phyloP scores from a whole-genome alignment of 176 grass and related monocot species.

The Avena insularis region DNA sequence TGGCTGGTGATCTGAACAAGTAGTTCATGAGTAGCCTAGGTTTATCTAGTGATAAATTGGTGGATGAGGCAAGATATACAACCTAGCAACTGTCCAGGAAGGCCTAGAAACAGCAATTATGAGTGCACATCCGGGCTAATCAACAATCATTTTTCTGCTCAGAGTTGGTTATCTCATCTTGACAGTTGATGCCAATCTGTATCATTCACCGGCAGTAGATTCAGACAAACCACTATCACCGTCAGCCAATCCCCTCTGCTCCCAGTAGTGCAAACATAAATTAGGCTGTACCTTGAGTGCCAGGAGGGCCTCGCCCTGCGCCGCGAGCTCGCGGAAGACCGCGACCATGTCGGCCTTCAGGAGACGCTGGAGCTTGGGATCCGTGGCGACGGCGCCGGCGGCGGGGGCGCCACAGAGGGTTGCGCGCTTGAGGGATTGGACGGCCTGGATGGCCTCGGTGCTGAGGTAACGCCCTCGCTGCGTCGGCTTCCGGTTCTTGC shows the following conservation, averaged over 20 bases:
- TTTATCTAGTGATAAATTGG: slow-evolving; percentile 14
- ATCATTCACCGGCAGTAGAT: background rate
- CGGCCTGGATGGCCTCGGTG: slow-evolving; percentile 81
- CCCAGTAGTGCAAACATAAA: background rate
- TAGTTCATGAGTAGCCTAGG: background rate
- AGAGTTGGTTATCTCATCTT: slow-evolving; percentile 15
- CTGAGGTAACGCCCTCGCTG: slow-evolving; percentile 95
- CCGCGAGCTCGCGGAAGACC: slow-evolving; percentile 77
- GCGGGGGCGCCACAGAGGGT: slow-evolving; percentile 24
- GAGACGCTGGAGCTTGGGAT: slow-evolving; percentile 74
- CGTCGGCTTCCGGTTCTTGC: slow-evolving; percentile 89
- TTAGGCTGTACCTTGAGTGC: slow-evolving; percentile 57
- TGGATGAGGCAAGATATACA: background rate
- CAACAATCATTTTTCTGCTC: background rate
- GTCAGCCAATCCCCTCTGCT: background rate
- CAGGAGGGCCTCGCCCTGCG: slow-evolving; percentile 71
- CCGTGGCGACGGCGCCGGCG: slow-evolving; percentile 36
- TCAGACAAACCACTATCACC: background rate
- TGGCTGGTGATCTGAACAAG: background rate
- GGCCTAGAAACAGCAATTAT: background rate
- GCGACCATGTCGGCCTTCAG: slow-evolving; percentile 86
- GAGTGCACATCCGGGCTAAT: background rate
- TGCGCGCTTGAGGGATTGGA: slow-evolving; percentile 79
- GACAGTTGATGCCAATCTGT: background rate
- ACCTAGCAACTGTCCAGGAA: background rate